phyloP scores from a whole-genome alignment of 345 rosid species.

The Mallotus nudiflorus region DNA sequence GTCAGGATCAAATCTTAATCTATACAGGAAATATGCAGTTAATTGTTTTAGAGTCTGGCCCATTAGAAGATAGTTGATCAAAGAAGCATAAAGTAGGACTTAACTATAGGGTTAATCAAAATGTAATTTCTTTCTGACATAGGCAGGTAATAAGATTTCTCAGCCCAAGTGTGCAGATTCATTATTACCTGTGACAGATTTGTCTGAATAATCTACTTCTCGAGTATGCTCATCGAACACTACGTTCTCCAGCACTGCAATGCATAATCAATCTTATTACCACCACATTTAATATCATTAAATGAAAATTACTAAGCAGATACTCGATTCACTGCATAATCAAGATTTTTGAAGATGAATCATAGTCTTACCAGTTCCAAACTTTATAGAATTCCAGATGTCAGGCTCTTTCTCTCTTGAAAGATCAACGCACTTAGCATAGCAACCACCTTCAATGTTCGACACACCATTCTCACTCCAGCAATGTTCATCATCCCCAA shows the following conservation, averaged over 20 bases:
- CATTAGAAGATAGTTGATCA: too few relatives aligned
- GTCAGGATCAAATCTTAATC: background rate
- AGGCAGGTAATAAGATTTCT: too few relatives aligned
- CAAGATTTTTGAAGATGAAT: background rate
- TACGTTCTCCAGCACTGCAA: constrained; percentile 86
- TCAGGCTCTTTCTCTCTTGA: constrained; percentile 94
- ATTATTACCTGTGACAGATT: constrained; percentile 76
- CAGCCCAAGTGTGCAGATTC: background rate
- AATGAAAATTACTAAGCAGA: background rate
- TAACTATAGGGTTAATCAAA: background rate
- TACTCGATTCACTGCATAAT: background rate
- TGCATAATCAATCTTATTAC: background rate
- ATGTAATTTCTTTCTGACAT: background rate
- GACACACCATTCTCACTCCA: constrained; percentile 94
- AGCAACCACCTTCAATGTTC: constrained; percentile 98
- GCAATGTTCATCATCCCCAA: constrained; percentile 96
- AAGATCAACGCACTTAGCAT: constrained; percentile 95
- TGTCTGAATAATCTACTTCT: constrained; percentile 83
- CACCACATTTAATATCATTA: background rate
- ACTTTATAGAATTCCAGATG: constrained; percentile 94
- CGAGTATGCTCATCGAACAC: constrained; percentile 92
- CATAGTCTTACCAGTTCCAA: constrained; percentile 66
- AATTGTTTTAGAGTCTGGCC: too few relatives aligned
- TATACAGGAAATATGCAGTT: too few relatives aligned
- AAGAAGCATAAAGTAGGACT: background rate